Evolutionary conservation across 2,329 filamentous ascomycete species (phyloP).

Genomic region (Thyridium curvatum): DNA sequence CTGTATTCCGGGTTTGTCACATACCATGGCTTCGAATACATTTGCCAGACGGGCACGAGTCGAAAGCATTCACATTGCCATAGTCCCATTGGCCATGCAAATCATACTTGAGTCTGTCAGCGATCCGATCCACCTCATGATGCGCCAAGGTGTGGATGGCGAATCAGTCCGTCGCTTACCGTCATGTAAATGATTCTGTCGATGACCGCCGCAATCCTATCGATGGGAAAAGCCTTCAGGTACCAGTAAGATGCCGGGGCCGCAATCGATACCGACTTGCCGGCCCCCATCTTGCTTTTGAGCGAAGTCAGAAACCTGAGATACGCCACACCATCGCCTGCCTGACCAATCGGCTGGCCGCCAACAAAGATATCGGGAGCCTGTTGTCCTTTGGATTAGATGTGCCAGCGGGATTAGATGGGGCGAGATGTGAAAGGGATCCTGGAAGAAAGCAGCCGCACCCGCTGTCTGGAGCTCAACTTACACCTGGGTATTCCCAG

Average conservation of each 20-base stretch:
- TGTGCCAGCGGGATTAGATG: too few species aligned
- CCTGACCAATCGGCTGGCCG: slow-evolving; percentile 8
- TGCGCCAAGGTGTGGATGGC: too few species aligned
- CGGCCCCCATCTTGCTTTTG: slow-evolving; percentile 7
- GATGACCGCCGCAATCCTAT: slow-evolving; percentile 15
- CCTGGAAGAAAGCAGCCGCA: not conserved
- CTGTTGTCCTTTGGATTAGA: too few species aligned
- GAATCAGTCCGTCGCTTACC: too few species aligned
- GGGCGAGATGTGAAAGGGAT: too few species aligned
- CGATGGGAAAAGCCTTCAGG: slow-evolving; percentile 21
- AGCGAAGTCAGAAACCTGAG: slow-evolving; percentile 19
- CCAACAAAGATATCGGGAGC: too few species aligned
- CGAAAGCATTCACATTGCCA: slow-evolving; percentile 6
- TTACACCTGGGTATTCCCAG: slow-evolving; percentile 6
- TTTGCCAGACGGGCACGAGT: not conserved
- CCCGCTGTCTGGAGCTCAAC: too few species aligned
- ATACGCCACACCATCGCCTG: slow-evolving; percentile 20
- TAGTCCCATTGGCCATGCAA: slow-evolving; percentile 32
- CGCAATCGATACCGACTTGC: slow-evolving; percentile 17
- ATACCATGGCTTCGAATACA: not conserved
- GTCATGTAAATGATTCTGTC: slow-evolving; percentile 26
- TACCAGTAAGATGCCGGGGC: too few species aligned
- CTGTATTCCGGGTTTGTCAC: slow-evolving; percentile 3
- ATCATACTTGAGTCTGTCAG: too few species aligned
- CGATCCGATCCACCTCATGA: too few species aligned